Conservation (phyloP, 441 rosid genomes). For the Brassica hybrid region DNA sequence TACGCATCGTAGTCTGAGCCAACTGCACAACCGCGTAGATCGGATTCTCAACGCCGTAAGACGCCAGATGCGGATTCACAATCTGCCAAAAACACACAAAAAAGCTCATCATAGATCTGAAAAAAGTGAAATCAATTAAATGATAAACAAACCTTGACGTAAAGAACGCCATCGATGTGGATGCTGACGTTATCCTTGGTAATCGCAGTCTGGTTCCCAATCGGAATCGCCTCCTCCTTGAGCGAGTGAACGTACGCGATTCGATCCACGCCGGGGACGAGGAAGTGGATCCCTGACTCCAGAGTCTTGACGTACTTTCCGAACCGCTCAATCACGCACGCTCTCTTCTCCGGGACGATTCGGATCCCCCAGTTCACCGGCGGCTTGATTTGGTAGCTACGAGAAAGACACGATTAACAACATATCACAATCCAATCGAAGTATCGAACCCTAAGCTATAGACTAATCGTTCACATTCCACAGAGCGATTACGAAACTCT, state of each 20-base stretch:
- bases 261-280: neutral
- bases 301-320: neutral
- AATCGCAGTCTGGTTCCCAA: neutral
- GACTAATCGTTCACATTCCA: too few relatives aligned
- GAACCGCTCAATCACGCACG: neutral
- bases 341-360: neutral
- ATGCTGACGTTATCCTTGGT: neutral
- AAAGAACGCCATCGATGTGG: neutral
- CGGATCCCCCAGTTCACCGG: neutral
- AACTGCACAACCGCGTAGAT: neutral
- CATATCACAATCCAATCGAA: neutral
- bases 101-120: neutral
- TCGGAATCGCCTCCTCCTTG: neutral
- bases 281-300: neutral
- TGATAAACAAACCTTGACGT: neutral
- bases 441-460: too few relatives aligned
- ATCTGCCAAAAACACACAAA: neutral
- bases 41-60: conserved; percentile 1
- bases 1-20: neutral
- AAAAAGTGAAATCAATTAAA: neutral
- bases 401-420: too few relatives aligned
- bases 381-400: neutral
- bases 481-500: neutral
- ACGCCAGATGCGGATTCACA: conserved; percentile 4
- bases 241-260: neutral